Conservation (phyloP, 2,329 filamentous ascomycete genomes). For the Metarhizium rileyi region DNA sequence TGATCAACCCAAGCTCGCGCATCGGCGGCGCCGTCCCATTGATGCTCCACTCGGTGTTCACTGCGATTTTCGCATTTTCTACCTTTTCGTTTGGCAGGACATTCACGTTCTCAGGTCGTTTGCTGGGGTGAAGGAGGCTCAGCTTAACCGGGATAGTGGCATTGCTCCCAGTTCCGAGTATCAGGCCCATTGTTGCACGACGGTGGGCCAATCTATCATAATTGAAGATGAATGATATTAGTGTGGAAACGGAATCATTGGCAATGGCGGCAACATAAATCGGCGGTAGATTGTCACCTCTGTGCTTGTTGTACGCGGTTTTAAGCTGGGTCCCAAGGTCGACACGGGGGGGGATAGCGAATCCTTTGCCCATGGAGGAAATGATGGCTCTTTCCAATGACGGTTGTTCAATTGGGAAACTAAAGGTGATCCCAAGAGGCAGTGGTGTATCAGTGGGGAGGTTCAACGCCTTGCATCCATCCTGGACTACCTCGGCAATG, state of each 20-base stretch:
- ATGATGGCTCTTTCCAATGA: constrained; percentile 52
- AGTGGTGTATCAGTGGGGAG: constrained; percentile 36
- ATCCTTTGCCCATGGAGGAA: constrained; percentile 63
- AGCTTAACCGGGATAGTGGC: constrained; percentile 66
- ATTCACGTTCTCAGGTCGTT: constrained; percentile 42
- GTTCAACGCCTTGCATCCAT: constrained; percentile 37
- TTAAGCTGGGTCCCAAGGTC: constrained; percentile 51
- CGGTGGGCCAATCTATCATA: constrained; percentile 51
- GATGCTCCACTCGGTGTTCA: constrained; percentile 82
- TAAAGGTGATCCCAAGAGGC: constrained; percentile 60
- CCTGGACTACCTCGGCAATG: constrained; percentile 61
- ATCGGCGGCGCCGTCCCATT: constrained; percentile 63
- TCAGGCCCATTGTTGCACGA: constrained; percentile 67
- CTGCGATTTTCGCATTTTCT: constrained; percentile 55
- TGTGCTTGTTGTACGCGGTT: constrained; percentile 47
- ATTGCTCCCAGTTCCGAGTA: constrained; percentile 74
- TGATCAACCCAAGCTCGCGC: constrained; percentile 52
- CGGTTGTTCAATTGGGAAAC: constrained; percentile 59
- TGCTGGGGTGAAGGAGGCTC: constrained; percentile 51
- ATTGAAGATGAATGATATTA: constrained; percentile 67
- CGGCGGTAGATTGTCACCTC: constrained; percentile 42
- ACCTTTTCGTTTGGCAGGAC: constrained; percentile 34
- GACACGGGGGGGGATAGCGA: constrained; percentile 49
- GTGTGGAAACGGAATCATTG: constrained; percentile 72
- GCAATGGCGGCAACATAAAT: constrained; percentile 67